Evolutionary conservation across 2,329 filamentous ascomycete genomes (phyloP), one percentile per base, ranked within the genome.

Genomic region (Metarhizium humberi): DNA sequence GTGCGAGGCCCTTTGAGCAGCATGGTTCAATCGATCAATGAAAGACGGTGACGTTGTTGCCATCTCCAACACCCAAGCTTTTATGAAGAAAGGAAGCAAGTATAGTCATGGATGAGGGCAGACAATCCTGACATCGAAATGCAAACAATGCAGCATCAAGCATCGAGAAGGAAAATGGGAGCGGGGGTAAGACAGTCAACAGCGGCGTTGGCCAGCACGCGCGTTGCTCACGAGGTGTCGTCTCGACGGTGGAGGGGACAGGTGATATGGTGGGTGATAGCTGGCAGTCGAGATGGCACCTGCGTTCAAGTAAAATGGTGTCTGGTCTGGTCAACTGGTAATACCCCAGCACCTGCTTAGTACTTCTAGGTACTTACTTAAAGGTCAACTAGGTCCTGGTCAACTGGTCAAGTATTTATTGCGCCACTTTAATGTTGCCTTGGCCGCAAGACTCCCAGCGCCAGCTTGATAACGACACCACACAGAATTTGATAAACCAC

Each of bases 1-100:
- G 8, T 64, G 58, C 5, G 66, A 63, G 2, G 64, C 58, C 51
- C 59, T 59, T 16, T 60, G 60, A 29, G 60, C 58, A 16, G 63
- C 60, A 36, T 60, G 63, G 20, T 61, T 58, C 42, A 68, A 56
- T n/a, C 62, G 64, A 40, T 64, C 63, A 55, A 67, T 56, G 29
- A 67, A 56, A 46, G 63, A 63, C 2, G 60, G 61, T 34, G 67
- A 69, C 51, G 62, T 25, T n/a, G 51, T 30, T n/a, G 50, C 38
- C 57, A 54, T 52, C 40, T 45, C n/a, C n/a, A 16, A 45, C 6
- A 11, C 7, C 32, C 40, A 42, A 42, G 14, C 40, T 14, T 13
- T 42, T 42, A 42, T 18, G 10, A 16, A 42, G 40, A 16, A 16
- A 16, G 40, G 32, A 42, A 16, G 40, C 10, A 14, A 16, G 6